Evolutionary conservation across 805 yeast genomes (phyloP), one percentile per base, ranked within the genome.

Genomic region (Candida anglica): DNA sequence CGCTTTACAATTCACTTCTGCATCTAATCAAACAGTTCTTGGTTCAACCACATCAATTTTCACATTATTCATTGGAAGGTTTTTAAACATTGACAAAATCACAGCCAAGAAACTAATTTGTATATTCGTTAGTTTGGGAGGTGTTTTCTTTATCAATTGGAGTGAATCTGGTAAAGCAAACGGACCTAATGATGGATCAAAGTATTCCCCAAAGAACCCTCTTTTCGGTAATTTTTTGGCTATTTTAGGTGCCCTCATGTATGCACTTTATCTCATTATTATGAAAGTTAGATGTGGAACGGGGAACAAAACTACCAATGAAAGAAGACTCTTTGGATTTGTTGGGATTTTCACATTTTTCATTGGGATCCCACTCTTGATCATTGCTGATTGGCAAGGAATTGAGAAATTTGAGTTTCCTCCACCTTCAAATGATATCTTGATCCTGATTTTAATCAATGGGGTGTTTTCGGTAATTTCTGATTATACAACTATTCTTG

Each of bases 21-120:
- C 78, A 0, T 68, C 79, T 15, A 73, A 72, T 43, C 74, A 66
- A 42, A 69, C 79, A 0, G 69, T 74, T 7, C 46, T 75, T 13
- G 65, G 76, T 5, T 67, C 79, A 2, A 66, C 77, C 1, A 64
- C 78, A 3, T 69, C 79, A 10, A 58, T 73, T 3, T 75, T 72
- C 46, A 71, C 79, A 0, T 52, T 75, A 22, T 41, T 72, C 11
- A 50, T 73, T 15, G 76, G 79, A 1, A 58, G 52, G 2, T 15
- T 55, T 7, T 46, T 62, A 15, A 57, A 58, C 17, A 66, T 70
- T 14, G 81, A 75, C 36, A 44, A 46, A 5, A 60, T 75, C 39
- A 51, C 73, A 11, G 4, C 53, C 10, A 57, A 61, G 28, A 75
- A 75, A 41, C 30, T 67, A 2, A 31, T 63, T 2, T 69, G 79